phyloP scores from a whole-genome alignment of 2,329 filamentous ascomycete genomes.

The Talaromyces albobiverticillius region DNA sequence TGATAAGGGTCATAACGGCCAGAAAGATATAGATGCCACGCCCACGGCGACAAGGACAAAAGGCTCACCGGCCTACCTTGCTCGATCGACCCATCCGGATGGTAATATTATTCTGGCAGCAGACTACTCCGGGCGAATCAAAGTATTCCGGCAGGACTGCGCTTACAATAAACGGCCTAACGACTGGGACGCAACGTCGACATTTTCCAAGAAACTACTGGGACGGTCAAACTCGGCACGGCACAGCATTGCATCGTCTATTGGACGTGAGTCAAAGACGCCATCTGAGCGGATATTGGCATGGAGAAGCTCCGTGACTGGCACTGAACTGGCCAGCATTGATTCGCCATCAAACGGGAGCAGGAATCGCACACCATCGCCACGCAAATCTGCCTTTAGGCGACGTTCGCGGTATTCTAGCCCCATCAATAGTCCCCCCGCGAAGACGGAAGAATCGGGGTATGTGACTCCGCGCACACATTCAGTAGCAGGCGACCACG shows the following conservation, averaged over 20 bases:
- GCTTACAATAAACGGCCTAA: constrained; percentile 74
- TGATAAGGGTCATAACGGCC: constrained; percentile 28
- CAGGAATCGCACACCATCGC: constrained; percentile 46
- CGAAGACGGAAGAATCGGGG: constrained; percentile 26
- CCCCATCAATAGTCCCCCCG: constrained; percentile 21
- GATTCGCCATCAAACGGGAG: constrained; percentile 27
- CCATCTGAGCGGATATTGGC: constrained; percentile 76
- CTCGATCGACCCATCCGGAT: constrained; percentile 70
- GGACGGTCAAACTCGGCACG: constrained; percentile 55
- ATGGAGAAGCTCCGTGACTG: constrained; percentile 73
- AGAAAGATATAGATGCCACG: not conserved
- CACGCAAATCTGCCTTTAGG: constrained; percentile 40
- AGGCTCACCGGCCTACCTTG: constrained; percentile 72
- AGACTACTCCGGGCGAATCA: constrained; percentile 83
- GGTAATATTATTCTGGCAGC: constrained; percentile 93
- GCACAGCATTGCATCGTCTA: constrained; percentile 49
- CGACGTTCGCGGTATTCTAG: constrained; percentile 22
- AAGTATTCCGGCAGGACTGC: constrained; percentile 93
- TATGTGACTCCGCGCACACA: constrained; percentile 27
- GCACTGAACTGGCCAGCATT: constrained; percentile 49
- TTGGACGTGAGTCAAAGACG: constrained; percentile 46
- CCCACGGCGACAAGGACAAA: constrained; percentile 37
- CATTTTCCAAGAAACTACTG: constrained; percentile 67
- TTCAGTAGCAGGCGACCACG: constrained; percentile 24
- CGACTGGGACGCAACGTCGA: constrained; percentile 76